Evolutionary conservation across 768 basidiomycete species (phyloP).

Genomic region (Tubosaeta sp.): DNA sequence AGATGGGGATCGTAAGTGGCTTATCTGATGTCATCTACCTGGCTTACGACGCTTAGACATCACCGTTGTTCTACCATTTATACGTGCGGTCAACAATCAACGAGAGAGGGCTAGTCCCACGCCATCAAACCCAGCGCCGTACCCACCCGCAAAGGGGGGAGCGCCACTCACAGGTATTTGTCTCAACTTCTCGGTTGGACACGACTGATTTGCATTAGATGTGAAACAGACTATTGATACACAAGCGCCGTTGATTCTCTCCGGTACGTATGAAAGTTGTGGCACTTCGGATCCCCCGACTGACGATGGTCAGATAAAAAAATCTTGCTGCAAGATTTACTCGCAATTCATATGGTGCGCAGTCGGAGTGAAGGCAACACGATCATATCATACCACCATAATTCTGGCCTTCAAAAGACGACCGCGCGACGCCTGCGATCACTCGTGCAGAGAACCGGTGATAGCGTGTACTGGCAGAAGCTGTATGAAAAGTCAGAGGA

Average conservation of each 20-base stretch:
- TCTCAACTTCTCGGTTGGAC: neutral
- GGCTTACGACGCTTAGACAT: constrained; percentile 31
- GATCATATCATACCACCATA: constrained; percentile 36
- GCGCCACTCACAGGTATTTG: constrained; percentile 16
- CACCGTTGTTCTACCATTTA: constrained; percentile 40
- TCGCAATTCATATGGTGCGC: constrained; percentile 39
- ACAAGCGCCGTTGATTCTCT: constrained; percentile 29
- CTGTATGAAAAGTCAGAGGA: constrained; percentile 29
- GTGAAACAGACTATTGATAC: constrained; percentile 29
- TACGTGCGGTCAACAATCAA: constrained; percentile 36
- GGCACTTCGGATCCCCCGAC: neutral
- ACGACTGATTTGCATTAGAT: constrained; percentile 11
- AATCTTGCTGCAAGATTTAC: constrained; percentile 32
- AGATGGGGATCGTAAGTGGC: constrained; percentile 36
- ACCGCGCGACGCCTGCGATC: constrained; percentile 27
- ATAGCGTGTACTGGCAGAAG: constrained; percentile 36
- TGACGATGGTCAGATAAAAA: constrained; percentile 11
- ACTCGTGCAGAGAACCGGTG: constrained; percentile 30
- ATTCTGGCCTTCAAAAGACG: constrained; percentile 21
- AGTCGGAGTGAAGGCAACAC: constrained; percentile 13
- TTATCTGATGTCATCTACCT: neutral
- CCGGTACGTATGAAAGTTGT: constrained; percentile 6
- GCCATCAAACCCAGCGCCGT: constrained; percentile 12
- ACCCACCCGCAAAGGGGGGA: constrained; percentile 1
- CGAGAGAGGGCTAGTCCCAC: constrained; percentile 10